These are phyloP conservation scores for Conoideocrella luteorostrata DNA, from an alignment of 2,329 filamentous ascomycete genomes.

Conservation along the genomic window DNA sequence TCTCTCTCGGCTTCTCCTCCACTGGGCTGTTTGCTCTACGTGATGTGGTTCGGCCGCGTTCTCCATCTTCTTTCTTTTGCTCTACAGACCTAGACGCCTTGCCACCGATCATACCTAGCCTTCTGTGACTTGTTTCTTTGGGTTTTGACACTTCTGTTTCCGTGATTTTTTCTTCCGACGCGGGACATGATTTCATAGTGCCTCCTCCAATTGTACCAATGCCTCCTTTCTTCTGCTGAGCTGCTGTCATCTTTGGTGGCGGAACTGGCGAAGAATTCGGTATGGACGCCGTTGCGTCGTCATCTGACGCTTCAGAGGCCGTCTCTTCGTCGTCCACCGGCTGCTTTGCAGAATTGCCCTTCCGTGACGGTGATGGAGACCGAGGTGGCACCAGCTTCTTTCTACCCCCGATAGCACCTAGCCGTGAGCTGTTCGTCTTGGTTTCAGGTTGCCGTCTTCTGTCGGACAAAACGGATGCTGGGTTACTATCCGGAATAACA, in stretches of 20 bases:
- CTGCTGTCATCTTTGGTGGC: conserved; percentile 14
- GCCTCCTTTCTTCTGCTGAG: conserved; percentile 20
- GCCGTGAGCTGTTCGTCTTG: conserved; percentile 16
- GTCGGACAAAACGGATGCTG: conserved; percentile 10
- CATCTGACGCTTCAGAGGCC: conserved; percentile 35
- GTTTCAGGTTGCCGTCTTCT: conserved; percentile 13
- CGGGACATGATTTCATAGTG: conserved; percentile 15
- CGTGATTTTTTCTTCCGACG: no score
- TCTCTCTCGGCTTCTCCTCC: conserved; percentile 32
- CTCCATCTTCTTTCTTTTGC: conserved; percentile 20
- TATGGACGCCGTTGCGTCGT: conserved; percentile 19
- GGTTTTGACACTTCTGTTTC: neutral
- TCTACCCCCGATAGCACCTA: conserved; percentile 32
- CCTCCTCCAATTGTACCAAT: conserved; percentile 37
- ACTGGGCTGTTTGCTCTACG: conserved; percentile 15
- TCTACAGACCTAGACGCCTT: conserved; percentile 10
- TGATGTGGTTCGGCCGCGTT: conserved; percentile 16
- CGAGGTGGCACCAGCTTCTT: conserved; percentile 20
- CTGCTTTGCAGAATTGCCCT: conserved; percentile 4
- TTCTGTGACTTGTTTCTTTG: conserved; percentile 12
- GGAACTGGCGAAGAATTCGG: conserved; percentile 16
- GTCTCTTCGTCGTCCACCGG: conserved; percentile 31
- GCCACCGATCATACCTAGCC: conserved; percentile 28
- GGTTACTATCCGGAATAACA: conserved; percentile 13
- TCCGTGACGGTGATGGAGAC: conserved; percentile 12